Evolutionary conservation across 805 yeast species (phyloP).

Genomic region (Cyberlindnera galapagoensis): DNA sequence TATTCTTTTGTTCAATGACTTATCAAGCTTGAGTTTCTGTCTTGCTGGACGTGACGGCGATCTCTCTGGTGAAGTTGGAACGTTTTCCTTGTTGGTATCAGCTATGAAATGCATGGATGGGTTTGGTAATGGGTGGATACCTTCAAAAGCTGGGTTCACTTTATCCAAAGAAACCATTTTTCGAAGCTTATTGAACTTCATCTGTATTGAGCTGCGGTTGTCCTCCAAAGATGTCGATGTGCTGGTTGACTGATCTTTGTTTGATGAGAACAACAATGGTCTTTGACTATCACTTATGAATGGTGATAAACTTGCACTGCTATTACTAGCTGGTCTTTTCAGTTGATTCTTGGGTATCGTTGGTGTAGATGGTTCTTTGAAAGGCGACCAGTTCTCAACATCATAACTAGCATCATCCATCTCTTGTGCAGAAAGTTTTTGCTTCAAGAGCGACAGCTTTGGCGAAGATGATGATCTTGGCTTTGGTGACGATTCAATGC

Average conservation of each 20-base stretch:
- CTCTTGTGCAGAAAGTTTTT: slow-evolving; percentile 13
- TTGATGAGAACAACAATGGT: slow-evolving; percentile 18
- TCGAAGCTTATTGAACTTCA: slow-evolving; percentile 24
- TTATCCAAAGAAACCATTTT: slow-evolving; percentile 23
- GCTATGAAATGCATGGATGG: slow-evolving; percentile 20
- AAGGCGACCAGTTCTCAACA: slow-evolving; percentile 27
- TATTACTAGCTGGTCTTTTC: slow-evolving; percentile 25
- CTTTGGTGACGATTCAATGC: slow-evolving; percentile 33
- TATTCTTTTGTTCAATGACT: slow-evolving; percentile 7
- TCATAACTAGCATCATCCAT: slow-evolving; percentile 19
- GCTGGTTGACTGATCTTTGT: slow-evolving; percentile 10
- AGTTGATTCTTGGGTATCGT: slow-evolving; percentile 10
- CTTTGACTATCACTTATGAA: slow-evolving; percentile 22
- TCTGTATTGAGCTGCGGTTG: slow-evolving; percentile 24
- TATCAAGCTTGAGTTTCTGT: slow-evolving; percentile 20
- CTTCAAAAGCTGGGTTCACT: slow-evolving; percentile 13
- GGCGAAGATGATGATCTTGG: slow-evolving; percentile 16
- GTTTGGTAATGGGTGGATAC: slow-evolving; percentile 21
- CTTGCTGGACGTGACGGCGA: slow-evolving; percentile 29
- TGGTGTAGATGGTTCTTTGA: slow-evolving; percentile 24
- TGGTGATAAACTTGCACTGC: slow-evolving; percentile 22
- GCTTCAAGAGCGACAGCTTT: slow-evolving; percentile 17
- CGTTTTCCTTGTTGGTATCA: slow-evolving; percentile 8
- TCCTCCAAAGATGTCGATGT: slow-evolving; percentile 23
- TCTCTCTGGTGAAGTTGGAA: slow-evolving; percentile 20